Conservation (phyloP, 192 early-diverging fungal species). For the Piromyces sp. region DNA sequence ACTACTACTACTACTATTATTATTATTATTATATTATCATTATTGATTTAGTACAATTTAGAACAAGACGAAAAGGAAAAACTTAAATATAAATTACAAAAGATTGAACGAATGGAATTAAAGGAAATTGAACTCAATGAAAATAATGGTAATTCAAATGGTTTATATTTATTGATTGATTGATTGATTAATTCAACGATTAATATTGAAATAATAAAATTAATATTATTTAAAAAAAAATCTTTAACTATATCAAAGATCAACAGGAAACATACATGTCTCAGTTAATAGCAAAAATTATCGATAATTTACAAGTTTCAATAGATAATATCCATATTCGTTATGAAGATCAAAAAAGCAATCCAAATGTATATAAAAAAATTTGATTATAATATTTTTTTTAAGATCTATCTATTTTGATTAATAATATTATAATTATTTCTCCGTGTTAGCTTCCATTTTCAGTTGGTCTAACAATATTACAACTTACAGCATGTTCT, state of each 20-base stretch:
- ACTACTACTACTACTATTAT: too few species aligned
- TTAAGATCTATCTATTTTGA: too few species aligned
- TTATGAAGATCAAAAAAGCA: constrained; percentile 76
- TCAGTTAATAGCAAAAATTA: constrained; percentile 78
- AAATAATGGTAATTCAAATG: constrained; percentile 55
- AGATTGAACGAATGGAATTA: constrained; percentile 66
- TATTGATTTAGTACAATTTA: constrained; percentile 60
- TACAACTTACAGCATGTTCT: constrained; percentile 78
- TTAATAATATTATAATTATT: background rate
- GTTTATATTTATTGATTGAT: too few species aligned
- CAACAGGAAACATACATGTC: constrained; percentile 55
- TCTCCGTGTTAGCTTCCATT: constrained; percentile 44
- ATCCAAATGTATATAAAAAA: constrained; percentile 24
- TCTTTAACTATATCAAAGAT: too few species aligned
- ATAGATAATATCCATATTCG: constrained; percentile 91
- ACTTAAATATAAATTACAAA: constrained; percentile 39
- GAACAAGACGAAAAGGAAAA: constrained; percentile 60
- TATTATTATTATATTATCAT: too few species aligned
- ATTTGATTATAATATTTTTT: too few species aligned
- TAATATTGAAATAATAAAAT: too few species aligned
- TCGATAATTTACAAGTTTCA: constrained; percentile 89
- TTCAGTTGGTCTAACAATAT: constrained; percentile 71
- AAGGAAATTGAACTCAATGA: constrained; percentile 59
- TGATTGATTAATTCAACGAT: too few species aligned
- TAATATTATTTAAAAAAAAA: too few species aligned